These are phyloP conservation scores for Suillus clintonianus DNA, from an alignment of 768 basidiomycete genomes.

Conservation along the genomic window DNA sequence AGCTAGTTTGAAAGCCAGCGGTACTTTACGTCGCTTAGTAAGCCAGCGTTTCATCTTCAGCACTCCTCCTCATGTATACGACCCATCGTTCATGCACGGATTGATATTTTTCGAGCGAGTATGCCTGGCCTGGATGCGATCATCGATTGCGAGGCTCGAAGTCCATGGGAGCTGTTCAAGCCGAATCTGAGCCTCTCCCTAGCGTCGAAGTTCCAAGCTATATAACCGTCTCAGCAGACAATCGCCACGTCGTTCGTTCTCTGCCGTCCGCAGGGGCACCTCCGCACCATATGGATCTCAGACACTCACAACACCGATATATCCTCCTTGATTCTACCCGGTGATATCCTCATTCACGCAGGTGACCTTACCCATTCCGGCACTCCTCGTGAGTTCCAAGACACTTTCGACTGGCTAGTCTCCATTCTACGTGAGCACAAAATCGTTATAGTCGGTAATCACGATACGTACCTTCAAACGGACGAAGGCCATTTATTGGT, in stretches of 20 bases:
- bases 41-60: no score
- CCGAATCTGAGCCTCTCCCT: not conserved
- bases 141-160: not conserved
- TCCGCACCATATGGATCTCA: not conserved
- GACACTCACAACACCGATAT: slow-evolving; percentile 36
- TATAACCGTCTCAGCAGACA: not conserved
- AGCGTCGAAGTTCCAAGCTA: not conserved
- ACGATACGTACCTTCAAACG: slow-evolving; percentile 34
- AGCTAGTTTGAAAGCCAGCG: no score
- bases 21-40: no score
- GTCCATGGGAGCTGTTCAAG: not conserved
- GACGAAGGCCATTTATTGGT: slow-evolving; percentile 11
- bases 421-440: slow-evolving; percentile 40
- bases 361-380: slow-evolving; percentile 43
- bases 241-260: not conserved
- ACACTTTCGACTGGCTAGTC: slow-evolving; percentile 32
- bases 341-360: slow-evolving; percentile 44
- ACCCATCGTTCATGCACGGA: no score
- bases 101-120: not conserved
- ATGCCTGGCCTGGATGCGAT: not conserved
- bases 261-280: no score
- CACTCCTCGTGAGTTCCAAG: slow-evolving; percentile 30
- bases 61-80: no score
- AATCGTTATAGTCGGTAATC: slow-evolving; percentile 46
- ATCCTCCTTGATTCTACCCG: slow-evolving; percentile 31